Evolutionary conservation across 140 eudicot genomes (phyloP).

Genomic region (Cichorium intybus): DNA sequence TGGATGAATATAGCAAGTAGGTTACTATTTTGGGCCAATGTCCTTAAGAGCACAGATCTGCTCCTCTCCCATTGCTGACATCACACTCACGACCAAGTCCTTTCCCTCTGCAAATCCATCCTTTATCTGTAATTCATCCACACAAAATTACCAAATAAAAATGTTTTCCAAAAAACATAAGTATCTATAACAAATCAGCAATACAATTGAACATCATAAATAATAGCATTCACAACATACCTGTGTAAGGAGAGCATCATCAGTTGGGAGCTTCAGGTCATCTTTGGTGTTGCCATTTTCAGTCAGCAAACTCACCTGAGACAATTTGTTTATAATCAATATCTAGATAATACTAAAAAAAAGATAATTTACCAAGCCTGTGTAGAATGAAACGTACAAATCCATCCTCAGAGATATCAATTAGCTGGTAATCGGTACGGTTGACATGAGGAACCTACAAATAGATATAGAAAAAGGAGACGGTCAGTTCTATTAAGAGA

Average conservation of each 20-base stretch:
- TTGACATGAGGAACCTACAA: conserved; percentile 47
- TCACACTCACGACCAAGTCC: conserved; percentile 37
- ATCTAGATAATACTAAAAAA: background rate
- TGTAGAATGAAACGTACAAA: conserved; percentile 24
- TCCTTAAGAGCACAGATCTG: conserved; percentile 46
- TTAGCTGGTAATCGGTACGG: conserved; percentile 41
- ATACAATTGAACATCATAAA: background rate
- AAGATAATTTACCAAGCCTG: background rate
- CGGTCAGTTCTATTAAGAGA: background rate
- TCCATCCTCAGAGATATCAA: conserved; percentile 49
- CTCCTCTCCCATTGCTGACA: conserved; percentile 54
- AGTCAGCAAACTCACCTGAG: conserved; percentile 43
- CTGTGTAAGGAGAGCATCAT: conserved; percentile 41
- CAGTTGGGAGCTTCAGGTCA: conserved; percentile 50
- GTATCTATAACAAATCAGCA: background rate
- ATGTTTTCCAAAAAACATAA: background rate
- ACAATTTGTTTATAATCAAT: background rate
- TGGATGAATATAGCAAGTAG: background rate
- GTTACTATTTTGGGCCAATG: conserved; percentile 28
- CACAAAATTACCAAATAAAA: background rate
- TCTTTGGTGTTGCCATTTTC: conserved; percentile 51
- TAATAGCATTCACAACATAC: conserved; percentile 23
- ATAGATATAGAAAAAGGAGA: background rate
- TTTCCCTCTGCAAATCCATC: conserved; percentile 47
- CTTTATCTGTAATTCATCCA: conserved; percentile 33